These are phyloP conservation scores for Rhodocollybia butyracea DNA, from an alignment of 768 basidiomycete genomes.

Conservation along the genomic window DNA sequence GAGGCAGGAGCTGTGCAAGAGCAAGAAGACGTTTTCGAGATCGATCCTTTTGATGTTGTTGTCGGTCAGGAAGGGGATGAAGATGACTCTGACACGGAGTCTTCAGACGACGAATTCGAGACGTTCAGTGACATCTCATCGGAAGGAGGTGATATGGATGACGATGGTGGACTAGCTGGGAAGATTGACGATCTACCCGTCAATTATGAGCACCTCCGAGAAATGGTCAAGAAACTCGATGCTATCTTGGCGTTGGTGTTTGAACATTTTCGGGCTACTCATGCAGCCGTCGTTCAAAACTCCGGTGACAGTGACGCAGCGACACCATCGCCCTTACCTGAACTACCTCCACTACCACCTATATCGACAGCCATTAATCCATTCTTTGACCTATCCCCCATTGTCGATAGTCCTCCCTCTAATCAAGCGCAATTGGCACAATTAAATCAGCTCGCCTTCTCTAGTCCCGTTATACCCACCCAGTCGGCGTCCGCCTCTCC, in stretches of 20 bases:
- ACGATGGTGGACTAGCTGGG: slow-evolving; percentile 25
- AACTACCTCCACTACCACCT: slow-evolving; percentile 30
- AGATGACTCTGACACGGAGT: slow-evolving; percentile 52
- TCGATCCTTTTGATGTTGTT: slow-evolving; percentile 85
- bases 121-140: slow-evolving; percentile 76
- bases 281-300: slow-evolving; percentile 23
- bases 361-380: slow-evolving; percentile 15
- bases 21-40: slow-evolving; percentile 59
- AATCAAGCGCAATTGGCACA: slow-evolving; percentile 7
- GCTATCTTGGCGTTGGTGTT: slow-evolving; percentile 82
- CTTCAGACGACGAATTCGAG: slow-evolving; percentile 42
- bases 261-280: slow-evolving; percentile 69
- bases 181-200: slow-evolving; percentile 39
- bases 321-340: slow-evolving; percentile 22
- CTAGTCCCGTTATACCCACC: slow-evolving; percentile 16
- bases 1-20: slow-evolving; percentile 55
- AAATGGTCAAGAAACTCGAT: slow-evolving; percentile 92
- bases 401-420: neutral
- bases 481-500: slow-evolving; percentile 11
- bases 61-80: slow-evolving; percentile 72
- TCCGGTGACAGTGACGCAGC: slow-evolving; percentile 8
- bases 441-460: slow-evolving; percentile 8
- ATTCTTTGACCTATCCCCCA: slow-evolving; percentile 10
- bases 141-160: slow-evolving; percentile 52
- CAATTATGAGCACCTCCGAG: slow-evolving; percentile 67